Evolutionary conservation across 179 eudicot species (phyloP), one percentile per base, ranked within the genome.

Genomic region (Corrigiola litoralis): DNA sequence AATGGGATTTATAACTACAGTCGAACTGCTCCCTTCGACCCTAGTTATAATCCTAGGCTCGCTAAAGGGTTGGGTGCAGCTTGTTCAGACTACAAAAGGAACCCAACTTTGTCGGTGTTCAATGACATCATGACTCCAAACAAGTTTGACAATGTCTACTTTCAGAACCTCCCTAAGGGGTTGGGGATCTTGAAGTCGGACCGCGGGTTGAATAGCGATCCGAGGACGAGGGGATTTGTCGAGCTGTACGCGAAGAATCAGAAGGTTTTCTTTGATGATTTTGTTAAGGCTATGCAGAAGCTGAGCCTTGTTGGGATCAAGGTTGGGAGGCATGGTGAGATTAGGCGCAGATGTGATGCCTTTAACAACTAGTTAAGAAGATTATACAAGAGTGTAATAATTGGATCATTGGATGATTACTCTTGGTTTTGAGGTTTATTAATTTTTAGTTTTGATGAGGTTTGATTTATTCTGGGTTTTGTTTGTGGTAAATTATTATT

Each of bases 301-400:
- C 58, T 74, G 49, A 68, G 80, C 9, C 27, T 75, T 1, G 23
- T 69, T 21, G 87, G 84, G 0, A 70, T 83, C n/a, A 80, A 83
- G 68, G 66, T 58, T 12, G 82, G 84, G 0, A 38, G 55, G 27
- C 27, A 72, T 5, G 87, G 87, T 0, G 75, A 80, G 70, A 59
- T 83, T 45, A 50, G 87, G 57, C 66, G 65, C 20, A 47, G 84
- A 42, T 83, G 87, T 55, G 87, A 83, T 40, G 75, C 77, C 34
- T 75, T 83, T 42, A 82, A 82, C 32, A 33, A 16, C 21, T 56
- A 42, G 21, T 34, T 23, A 12, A 24, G 8, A 7, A 21, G 4
- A 28, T 25, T 5, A 16, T 4, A 1, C 4, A 14, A 21, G 48
- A 17, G 16, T 25, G 0, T 28, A 33, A 6, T 31, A 54, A 31